phyloP scores from a whole-genome alignment of 441 rosid genomes.

The Pelargonium citronellum region DNA sequence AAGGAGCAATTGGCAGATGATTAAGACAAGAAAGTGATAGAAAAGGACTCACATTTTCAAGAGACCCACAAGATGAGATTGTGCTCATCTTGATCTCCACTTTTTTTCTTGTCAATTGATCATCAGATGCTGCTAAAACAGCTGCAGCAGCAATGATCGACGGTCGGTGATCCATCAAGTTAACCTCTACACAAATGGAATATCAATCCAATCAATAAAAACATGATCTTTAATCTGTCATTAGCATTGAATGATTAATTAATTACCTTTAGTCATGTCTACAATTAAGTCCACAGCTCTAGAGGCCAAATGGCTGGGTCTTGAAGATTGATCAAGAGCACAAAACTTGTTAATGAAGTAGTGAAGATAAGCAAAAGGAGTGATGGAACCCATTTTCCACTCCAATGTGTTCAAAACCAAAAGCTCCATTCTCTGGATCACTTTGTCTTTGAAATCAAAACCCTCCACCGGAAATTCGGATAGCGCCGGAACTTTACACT shows the following conservation, averaged over 20 bases:
- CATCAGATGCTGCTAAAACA: conserved; percentile 48
- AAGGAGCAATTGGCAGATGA: background rate
- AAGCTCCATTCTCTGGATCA: conserved; percentile 64
- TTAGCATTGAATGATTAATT: background rate
- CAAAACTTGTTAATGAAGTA: conserved; percentile 47
- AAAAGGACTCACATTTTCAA: conserved; percentile 42
- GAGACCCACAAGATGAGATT: conserved; percentile 47
- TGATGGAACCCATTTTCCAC: conserved; percentile 63
- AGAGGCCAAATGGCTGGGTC: conserved; percentile 35
- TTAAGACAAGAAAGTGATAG: background rate
- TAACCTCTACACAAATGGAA: conserved; percentile 40
- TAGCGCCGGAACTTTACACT: conserved; percentile 51
- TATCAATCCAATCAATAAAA: background rate
- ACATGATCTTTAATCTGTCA: background rate
- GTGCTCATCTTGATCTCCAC: conserved; percentile 41
- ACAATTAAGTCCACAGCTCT: conserved; percentile 43
- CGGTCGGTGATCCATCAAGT: conserved; percentile 54
- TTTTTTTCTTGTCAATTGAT: conserved; percentile 43
- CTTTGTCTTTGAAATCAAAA: conserved; percentile 43
- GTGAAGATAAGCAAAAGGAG: conserved; percentile 69
- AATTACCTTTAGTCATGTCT: conserved; percentile 47
- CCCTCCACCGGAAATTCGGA: conserved; percentile 48
- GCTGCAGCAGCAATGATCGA: conserved; percentile 71
- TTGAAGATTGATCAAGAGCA: conserved; percentile 25
- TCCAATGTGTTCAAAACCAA: conserved; percentile 58